A percentile compares a stretch with the other conserved stretches of the same genome.
phyloP scores from a whole-genome alignment of 2,329 filamentous ascomycete species.

The Rhinocladiella mackenziei region DNA sequence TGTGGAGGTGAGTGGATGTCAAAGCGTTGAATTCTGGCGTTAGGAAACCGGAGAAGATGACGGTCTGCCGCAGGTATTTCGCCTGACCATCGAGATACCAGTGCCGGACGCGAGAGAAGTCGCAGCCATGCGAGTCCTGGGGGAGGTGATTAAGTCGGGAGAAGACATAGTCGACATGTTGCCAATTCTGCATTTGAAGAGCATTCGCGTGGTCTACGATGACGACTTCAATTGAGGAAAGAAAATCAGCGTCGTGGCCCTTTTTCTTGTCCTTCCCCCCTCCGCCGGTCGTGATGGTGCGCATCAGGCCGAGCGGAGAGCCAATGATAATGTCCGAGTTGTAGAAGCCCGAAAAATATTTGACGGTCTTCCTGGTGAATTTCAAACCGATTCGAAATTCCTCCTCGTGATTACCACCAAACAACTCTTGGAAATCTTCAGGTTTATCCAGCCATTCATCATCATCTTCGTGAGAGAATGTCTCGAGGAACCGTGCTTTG shows the following conservation, averaged over 20 bases:
- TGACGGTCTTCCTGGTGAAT: slow-evolving; percentile 92
- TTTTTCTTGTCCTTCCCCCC: slow-evolving; percentile 52
- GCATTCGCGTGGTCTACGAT: slow-evolving; percentile 90
- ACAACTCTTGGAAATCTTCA: slow-evolving; percentile 82
- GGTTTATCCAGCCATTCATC: slow-evolving; percentile 68
- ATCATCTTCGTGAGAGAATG: slow-evolving; percentile 66
- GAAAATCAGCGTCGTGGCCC: slow-evolving; percentile 73
- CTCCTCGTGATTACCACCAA: slow-evolving; percentile 93
- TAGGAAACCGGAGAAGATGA: slow-evolving; percentile 75
- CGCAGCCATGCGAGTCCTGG: slow-evolving; percentile 82
- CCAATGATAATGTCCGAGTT: slow-evolving; percentile 92
- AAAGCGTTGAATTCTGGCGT: slow-evolving; percentile 84
- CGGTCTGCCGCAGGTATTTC: slow-evolving; percentile 75
- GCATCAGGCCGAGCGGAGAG: slow-evolving; percentile 81
- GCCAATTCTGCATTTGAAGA: slow-evolving; percentile 97
- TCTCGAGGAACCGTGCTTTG: slow-evolving; percentile 83
- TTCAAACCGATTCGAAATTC: slow-evolving; percentile 96
- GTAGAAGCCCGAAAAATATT: slow-evolving; percentile 93
- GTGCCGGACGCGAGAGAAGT: slow-evolving; percentile 81
- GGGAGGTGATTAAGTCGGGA: slow-evolving; percentile 88
- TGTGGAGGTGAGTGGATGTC: slow-evolving; percentile 70
- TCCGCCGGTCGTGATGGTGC: slow-evolving; percentile 71
- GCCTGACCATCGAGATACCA: slow-evolving; percentile 94
- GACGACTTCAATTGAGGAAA: slow-evolving; percentile 83
- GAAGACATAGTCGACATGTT: slow-evolving; percentile 89